phyloP scores from a whole-genome alignment of 2,329 filamentous ascomycete genomes.

The Scytalidium sp. region DNA sequence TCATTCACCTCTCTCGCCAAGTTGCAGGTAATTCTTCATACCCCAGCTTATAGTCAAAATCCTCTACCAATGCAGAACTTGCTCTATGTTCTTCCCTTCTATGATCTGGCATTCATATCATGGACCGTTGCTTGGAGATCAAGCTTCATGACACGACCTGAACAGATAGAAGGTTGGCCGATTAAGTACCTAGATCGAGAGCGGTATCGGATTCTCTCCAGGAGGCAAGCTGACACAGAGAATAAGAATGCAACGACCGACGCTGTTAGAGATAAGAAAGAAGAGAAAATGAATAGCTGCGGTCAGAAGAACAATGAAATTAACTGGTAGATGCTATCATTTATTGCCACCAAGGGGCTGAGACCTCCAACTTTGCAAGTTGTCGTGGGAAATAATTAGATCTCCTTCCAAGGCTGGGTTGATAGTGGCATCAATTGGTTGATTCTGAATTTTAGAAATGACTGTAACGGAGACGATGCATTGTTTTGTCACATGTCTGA shows the following conservation, averaged over 20 bases:
- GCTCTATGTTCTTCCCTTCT: constrained; percentile 21
- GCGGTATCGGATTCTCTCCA: constrained; percentile 2
- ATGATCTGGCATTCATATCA: constrained; percentile 17
- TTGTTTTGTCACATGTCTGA: too few species aligned
- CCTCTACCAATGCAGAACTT: constrained; percentile 10
- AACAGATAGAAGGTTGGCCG: constrained; percentile 7
- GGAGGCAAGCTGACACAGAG: neutral
- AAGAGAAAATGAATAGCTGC: too few species aligned
- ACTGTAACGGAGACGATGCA: too few species aligned
- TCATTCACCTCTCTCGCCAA: neutral
- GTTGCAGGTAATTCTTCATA: neutral
- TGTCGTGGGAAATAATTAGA: too few species aligned
- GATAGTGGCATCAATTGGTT: too few species aligned
- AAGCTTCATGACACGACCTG: constrained; percentile 9
- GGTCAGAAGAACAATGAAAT: too few species aligned
- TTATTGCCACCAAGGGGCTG: too few species aligned
- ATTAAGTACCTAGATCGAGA: constrained; percentile 6
- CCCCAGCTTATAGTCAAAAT: neutral
- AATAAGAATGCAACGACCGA: neutral
- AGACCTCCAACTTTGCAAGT: too few species aligned
- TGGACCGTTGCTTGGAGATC: constrained; percentile 18
- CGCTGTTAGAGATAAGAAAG: neutral
- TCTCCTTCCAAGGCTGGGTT: too few species aligned
- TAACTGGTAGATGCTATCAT: too few species aligned
- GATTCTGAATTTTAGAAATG: too few species aligned